Evolutionary conservation across 495 filamentous ascomycete genomes (phyloP), one percentile per base, ranked within the genome.

Genomic region (Melanomma pulvis-pyrius): DNA sequence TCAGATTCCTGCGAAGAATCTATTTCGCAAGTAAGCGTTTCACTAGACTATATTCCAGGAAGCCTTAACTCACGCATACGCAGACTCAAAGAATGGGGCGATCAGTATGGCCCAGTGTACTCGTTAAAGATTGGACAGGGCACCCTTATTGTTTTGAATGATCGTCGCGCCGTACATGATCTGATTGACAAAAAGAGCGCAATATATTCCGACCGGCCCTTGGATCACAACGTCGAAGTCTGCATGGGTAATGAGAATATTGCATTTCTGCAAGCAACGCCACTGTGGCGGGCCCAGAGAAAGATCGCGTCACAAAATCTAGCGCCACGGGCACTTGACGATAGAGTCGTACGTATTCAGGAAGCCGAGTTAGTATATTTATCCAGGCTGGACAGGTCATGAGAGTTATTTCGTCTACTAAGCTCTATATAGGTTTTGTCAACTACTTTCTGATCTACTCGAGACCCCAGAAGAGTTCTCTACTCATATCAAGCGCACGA

Each of bases 91-190:
- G 60, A 67, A 61, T 69, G 65, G 65, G 30, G 28, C n/a, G 50
- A 70, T 22, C 44, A 60, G 30, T 70, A 70, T 32, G 67, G 67
- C 5, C 15, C 25, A 1, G 50, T 76, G n/a, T 75, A 62, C 61
- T 68, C 63, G n/a, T 65, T 73, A 13, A 78, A 75, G 46, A 36
- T 72, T 17, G 69, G 70, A 3, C 29, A 32, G 11, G 53, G 55
- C 56, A 72, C 61, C n/a, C 67, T 65, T 3, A 71, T 73, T n/a
- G 66, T 73, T n/a, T 25, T 78, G 22, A 75, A 74, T 19, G 62
- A 71, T 54, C 60, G 68, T 0, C 60, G 69, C 28, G 52, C 69
- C 11, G 70, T 76, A 0, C 73, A 74, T 46, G 70, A 79, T 24
- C 48, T 77, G 0, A 25, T 79, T 19, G 61, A 69, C 39, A 65